Evolutionary conservation across 2,329 filamentous ascomycete genomes (phyloP), one percentile per base, ranked within the genome.

Genomic region (Sordariomycetes sp.): DNA sequence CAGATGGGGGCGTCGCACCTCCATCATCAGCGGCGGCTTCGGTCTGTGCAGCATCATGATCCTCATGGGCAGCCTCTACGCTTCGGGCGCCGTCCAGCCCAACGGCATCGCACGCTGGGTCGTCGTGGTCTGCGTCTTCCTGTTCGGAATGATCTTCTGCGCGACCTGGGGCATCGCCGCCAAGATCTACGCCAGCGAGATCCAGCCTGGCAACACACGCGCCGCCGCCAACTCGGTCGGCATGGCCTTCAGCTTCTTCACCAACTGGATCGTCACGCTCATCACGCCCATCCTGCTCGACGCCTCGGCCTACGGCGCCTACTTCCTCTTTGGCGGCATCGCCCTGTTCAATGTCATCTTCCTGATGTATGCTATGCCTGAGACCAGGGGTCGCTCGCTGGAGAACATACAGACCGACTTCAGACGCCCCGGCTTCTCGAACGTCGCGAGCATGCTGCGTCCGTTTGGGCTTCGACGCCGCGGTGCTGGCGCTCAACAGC

Each of bases 161-260:
- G 53, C 50, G 0, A 65, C 68, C 0, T 79, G 73, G 70, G 72
- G 58, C 1, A 66, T 79, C 11, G 61, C 64, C 0, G 57, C 68
- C 31, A 71, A 70, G 39, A 67, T 79, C 6, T 78, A 75, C 37
- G 63, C 67, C 1, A 62, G 64, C 8, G 74, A 79, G 50, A 76
- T 77, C 24, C 72, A 77, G 41, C 70, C 71, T 0, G 57, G 61
- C 4, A 54, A 64, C 25, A 76, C 70, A 0, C 58, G 74, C 5
- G 72, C 71, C 1, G 63, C 65, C 0, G 72, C 70, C 4, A 72
- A 65, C 10, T 67, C 63, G 35, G 42, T 75, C 5, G 69, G 67
- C 1, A 60, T 70, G 43, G 52, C 48, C 1, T 35, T 51, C 8
- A 46, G 43, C 28, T 53, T 50, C 23, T 11, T 35, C 10, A 19